Percentiles rank a stretch among this genome's conserved stretches.
phyloP scores from a whole-genome alignment of 495 filamentous ascomycete genomes.

The Pyrenula massariospora region DNA sequence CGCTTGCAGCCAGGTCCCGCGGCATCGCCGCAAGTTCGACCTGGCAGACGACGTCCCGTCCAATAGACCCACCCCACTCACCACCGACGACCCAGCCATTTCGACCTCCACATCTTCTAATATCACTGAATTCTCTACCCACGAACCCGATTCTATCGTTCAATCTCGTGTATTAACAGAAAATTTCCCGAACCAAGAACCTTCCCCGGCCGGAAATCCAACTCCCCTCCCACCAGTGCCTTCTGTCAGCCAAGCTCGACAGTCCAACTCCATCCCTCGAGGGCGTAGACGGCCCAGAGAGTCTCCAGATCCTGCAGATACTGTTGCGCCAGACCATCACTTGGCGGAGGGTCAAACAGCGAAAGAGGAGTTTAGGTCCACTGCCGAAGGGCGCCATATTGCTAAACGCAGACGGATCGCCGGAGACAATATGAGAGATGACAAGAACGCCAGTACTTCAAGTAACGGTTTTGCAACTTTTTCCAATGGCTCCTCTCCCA shows the following conservation, averaged over 20 bases:
- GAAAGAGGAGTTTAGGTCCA: background rate
- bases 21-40: conserved; percentile 29
- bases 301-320: conserved; percentile 5
- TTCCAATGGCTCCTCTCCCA: conserved; percentile 31
- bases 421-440: conserved; percentile 47
- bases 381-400: conserved; percentile 2
- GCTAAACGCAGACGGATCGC: conserved; percentile 51
- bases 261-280: background rate
- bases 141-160: conserved; percentile 9
- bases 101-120: conserved; percentile 25
- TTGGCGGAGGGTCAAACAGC: too few species aligned
- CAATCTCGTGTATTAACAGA: conserved; percentile 6
- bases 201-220: background rate
- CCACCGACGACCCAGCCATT: conserved; percentile 45
- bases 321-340: too few species aligned
- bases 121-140: conserved; percentile 16
- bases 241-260: background rate
- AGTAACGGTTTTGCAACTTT: conserved; percentile 35
- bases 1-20: background rate
- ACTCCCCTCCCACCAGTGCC: background rate
- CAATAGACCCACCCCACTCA: conserved; percentile 37
- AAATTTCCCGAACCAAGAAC: background rate
- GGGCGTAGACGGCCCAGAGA: conserved; percentile 6
- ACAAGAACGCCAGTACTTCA: conserved; percentile 26
- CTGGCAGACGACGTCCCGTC: conserved; percentile 48